phyloP scores from a whole-genome alignment of 2,329 filamentous ascomycete species.

The Botrytis byssoidea region DNA sequence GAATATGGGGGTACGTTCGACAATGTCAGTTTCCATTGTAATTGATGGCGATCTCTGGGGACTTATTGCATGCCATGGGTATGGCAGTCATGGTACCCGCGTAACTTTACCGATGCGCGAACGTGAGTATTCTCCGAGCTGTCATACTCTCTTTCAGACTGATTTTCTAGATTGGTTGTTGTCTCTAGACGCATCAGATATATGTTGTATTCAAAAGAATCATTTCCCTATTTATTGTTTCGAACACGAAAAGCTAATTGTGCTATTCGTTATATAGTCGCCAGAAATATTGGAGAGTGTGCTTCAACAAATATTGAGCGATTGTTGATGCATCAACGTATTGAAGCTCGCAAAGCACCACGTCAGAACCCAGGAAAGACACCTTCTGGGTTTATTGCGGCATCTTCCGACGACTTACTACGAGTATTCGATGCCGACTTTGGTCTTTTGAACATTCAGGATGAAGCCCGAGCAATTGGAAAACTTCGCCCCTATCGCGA shows the following conservation, averaged over 20 bases:
- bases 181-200: neutral
- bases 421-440: constrained; percentile 30
- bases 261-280: constrained; percentile 49
- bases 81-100: constrained; percentile 63
- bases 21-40: constrained; percentile 92
- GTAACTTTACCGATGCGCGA: constrained; percentile 49
- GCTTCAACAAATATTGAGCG: constrained; percentile 47
- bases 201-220: neutral
- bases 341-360: constrained; percentile 26
- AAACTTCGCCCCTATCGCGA: constrained; percentile 77
- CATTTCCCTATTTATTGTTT: neutral
- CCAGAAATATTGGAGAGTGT: constrained; percentile 56
- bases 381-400: constrained; percentile 27
- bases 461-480: constrained; percentile 86
- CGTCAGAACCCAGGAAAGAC: constrained; percentile 16
- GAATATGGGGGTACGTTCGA: constrained; percentile 87
- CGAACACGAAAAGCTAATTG: neutral
- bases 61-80: constrained; percentile 80
- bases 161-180: neutral
- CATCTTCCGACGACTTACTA: constrained; percentile 28
- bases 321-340: constrained; percentile 22
- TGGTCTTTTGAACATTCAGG: constrained; percentile 79
- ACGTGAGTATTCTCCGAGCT: constrained; percentile 39
- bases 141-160: neutral
- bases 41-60: constrained; percentile 86